Evolutionary conservation across 169 alveolate species (phyloP).

Genomic region (Neospora caninum): DNA sequence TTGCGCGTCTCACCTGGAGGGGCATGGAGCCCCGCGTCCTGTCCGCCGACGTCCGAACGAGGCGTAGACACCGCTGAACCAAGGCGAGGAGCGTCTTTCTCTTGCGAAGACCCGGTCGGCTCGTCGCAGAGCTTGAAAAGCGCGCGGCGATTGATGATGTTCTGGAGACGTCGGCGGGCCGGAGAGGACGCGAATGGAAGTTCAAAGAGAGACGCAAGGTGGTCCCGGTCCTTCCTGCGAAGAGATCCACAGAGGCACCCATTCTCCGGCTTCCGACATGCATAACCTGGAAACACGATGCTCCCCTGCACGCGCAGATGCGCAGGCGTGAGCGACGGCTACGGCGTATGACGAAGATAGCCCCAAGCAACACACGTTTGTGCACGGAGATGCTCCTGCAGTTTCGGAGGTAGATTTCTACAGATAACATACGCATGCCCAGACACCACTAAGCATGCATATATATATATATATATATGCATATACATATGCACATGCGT

Average conservation of each 20-base stretch:
- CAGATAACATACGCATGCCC: not conserved
- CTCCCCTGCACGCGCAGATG: not conserved
- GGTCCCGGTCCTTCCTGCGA: not conserved
- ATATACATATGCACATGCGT: not conserved
- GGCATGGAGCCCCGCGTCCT: not conserved
- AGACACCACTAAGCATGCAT: not conserved
- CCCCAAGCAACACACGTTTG: too few relatives aligned
- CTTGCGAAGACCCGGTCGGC: not conserved
- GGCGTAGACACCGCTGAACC: too few relatives aligned
- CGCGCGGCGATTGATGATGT: not conserved
- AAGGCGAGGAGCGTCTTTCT: not conserved
- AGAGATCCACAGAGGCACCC: not conserved
- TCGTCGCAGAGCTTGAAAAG: constrained; percentile 36
- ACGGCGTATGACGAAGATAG: too few relatives aligned
- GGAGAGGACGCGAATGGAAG: constrained; percentile 38
- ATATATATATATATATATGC: too few relatives aligned
- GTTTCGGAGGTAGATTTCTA: too few relatives aligned
- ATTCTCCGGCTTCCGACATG: not conserved
- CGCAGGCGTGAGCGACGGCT: not conserved
- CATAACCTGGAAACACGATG: not conserved
- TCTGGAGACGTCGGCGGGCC: not conserved
- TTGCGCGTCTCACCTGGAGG: not conserved
- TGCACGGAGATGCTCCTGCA: too few relatives aligned
- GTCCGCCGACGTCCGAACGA: too few relatives aligned
- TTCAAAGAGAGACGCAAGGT: not conserved